Conservation (phyloP, 2,329 filamentous ascomycete species). For the Ascochyta viciae-villosae region DNA sequence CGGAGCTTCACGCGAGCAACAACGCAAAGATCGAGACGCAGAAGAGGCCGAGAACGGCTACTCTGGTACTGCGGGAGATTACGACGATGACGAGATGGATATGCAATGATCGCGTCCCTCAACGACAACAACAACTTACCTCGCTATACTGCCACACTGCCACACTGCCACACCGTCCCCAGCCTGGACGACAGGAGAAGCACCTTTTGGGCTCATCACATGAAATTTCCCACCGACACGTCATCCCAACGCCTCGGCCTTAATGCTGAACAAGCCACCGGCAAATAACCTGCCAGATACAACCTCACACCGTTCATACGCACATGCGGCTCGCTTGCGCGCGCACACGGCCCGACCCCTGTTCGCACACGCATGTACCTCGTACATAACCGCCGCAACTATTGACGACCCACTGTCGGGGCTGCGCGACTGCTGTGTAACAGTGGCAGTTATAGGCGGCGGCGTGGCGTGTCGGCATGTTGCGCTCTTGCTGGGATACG, state of each 20-base stretch:
- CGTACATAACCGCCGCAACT: conserved; percentile 15
- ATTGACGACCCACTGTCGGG: conserved; percentile 13
- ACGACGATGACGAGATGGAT: conserved; percentile 61
- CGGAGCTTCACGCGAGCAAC: conserved; percentile 79
- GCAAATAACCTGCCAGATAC: conserved; percentile 4
- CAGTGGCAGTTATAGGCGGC: not conserved
- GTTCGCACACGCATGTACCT: conserved; percentile 8
- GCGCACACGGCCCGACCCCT: conserved; percentile 17
- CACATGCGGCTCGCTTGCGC: conserved; percentile 16
- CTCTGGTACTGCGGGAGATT: conserved; percentile 63
- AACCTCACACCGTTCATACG: conserved; percentile 3
- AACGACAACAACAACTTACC: not conserved
- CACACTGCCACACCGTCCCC: not conserved
- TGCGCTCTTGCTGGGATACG: not conserved
- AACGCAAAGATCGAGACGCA: conserved; percentile 76
- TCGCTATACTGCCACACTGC: not conserved
- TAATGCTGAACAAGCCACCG: conserved; percentile 4
- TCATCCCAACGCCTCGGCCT: not conserved
- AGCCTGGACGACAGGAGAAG: not conserved
- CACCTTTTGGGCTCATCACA: conserved; percentile 1
- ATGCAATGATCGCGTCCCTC: conserved; percentile 35
- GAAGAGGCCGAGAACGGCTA: conserved; percentile 67
- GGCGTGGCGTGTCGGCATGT: not conserved
- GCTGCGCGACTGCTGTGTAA: conserved; percentile 11
- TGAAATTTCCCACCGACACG: not conserved